A percentile compares a stretch with the other conserved stretches of the same genome.
These are phyloP conservation scores for Avicennia marina DNA, from an alignment of 257 asterid genomes.

Conservation along the genomic window DNA sequence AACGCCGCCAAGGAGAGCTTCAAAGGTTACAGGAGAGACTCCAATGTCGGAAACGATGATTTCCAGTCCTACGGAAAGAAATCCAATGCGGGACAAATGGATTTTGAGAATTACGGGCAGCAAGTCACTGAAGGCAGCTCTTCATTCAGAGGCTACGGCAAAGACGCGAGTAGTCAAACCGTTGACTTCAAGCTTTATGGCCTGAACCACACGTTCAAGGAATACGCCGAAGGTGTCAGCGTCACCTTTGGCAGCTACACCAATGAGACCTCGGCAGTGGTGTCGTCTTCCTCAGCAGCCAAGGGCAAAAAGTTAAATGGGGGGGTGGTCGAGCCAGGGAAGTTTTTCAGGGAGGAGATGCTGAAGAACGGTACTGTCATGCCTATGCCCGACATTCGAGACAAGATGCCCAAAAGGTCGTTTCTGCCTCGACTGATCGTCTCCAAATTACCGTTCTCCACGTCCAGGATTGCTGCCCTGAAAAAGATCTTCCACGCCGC, in stretches of 20 bases:
- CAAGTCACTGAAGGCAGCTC: slow-evolving; percentile 80
- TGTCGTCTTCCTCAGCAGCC: slow-evolving; percentile 19
- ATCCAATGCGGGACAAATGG: slow-evolving; percentile 42
- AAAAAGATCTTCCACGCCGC: slow-evolving; percentile 65
- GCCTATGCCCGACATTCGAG: slow-evolving; percentile 91
- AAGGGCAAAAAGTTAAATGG: slow-evolving; percentile 33
- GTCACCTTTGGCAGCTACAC: slow-evolving; percentile 42
- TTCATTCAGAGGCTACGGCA: slow-evolving; percentile 57
- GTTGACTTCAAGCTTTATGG: slow-evolving; percentile 55
- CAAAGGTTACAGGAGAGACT: slow-evolving; percentile 56
- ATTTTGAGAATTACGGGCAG: slow-evolving; percentile 59
- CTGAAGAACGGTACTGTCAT: slow-evolving; percentile 52
- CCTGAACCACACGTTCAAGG: slow-evolving; percentile 64
- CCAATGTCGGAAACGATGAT: slow-evolving; percentile 78
- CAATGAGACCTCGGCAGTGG: slow-evolving; percentile 30
- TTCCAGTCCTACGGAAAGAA: slow-evolving; percentile 55
- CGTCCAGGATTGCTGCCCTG: slow-evolving; percentile 44
- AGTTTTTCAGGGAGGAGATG: slow-evolving; percentile 73
- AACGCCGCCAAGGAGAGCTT: slow-evolving; percentile 57
- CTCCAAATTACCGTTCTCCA: slow-evolving; percentile 79
- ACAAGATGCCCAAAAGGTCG: slow-evolving; percentile 90
- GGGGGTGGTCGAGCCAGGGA: slow-evolving; percentile 88
- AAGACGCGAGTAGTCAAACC: slow-evolving; percentile 21
- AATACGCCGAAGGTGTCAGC: slow-evolving; percentile 40
- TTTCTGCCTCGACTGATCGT: slow-evolving; percentile 70